These are phyloP conservation scores for Cyclostephanos tholiformis DNA, from an alignment of 108 stramenopile genomes.

Conservation along the genomic window DNA sequence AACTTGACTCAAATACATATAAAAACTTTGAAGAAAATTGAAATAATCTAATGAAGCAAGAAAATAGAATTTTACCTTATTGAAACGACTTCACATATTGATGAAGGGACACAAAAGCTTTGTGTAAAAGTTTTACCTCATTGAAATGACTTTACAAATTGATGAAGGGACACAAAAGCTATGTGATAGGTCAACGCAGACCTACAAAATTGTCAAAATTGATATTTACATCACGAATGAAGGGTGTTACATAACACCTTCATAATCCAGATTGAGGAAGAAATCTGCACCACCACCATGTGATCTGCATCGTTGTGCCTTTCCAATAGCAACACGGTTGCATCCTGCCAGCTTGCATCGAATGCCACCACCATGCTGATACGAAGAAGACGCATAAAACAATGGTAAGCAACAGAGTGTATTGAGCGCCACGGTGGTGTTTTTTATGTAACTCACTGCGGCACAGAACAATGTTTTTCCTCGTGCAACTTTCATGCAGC, in stretches of 20 bases:
- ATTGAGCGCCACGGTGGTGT: not conserved
- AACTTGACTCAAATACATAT: too few species aligned
- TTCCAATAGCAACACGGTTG: constrained; percentile 94
- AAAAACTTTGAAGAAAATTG: too few species aligned
- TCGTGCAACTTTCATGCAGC: constrained; percentile 86
- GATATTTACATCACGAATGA: not conserved
- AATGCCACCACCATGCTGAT: constrained; percentile 92
- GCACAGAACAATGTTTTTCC: constrained; percentile 88
- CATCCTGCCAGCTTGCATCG: constrained; percentile 95
- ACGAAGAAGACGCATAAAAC: constrained; percentile 30
- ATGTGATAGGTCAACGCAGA: not conserved
- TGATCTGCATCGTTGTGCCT: constrained; percentile 88
- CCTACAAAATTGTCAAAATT: not conserved
- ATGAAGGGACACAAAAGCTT: too few species aligned
- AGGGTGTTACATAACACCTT: not conserved
- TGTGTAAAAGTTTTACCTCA: too few species aligned
- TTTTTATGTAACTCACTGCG: constrained; percentile 49
- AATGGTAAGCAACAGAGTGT: not conserved
- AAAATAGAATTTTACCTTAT: too few species aligned
- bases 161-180: too few species aligned
- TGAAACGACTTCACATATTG: too few species aligned
- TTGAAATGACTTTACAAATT: too few species aligned
- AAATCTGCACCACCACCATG: constrained; percentile 83
- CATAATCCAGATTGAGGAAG: not conserved
- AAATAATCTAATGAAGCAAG: too few species aligned